Evolutionary conservation across 106 monocot species (phyloP).

Genomic region (Gastrodia elata): DNA sequence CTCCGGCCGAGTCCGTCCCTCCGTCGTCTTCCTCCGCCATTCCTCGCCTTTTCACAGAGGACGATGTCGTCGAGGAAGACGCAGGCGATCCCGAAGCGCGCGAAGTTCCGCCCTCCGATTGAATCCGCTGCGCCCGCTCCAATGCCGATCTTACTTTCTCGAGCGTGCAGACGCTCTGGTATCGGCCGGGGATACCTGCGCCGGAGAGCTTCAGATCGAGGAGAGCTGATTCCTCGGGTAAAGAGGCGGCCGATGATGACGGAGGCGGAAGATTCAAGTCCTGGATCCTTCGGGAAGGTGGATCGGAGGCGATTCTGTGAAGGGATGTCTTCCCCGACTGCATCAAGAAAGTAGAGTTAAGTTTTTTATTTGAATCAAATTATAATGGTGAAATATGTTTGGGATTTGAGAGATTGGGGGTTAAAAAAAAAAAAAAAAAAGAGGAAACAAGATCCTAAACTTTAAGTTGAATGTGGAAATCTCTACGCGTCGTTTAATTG

Average conservation of each 20-base stretch:
- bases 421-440: no score
- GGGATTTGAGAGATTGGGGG: background rate
- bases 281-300: slow-evolving; percentile 6
- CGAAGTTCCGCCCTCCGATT: background rate
- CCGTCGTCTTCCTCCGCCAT: slow-evolving; percentile 18
- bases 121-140: background rate
- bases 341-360: background rate
- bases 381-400: background rate
- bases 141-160: slow-evolving; percentile 11
- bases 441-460: no score
- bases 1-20: slow-evolving; percentile 7
- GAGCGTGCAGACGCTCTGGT: slow-evolving; percentile 48
- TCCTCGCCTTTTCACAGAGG: slow-evolving; percentile 17
- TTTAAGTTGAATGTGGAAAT: no score
- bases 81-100: background rate
- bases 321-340: slow-evolving; percentile 31
- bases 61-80: slow-evolving; percentile 4
- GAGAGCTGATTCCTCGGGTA: slow-evolving; percentile 6
- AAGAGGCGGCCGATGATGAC: background rate
- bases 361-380: background rate
- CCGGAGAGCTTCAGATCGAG: slow-evolving; percentile 27
- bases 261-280: slow-evolving; percentile 49
- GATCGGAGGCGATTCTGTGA: slow-evolving; percentile 9
- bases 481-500: no score
- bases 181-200: slow-evolving; percentile 7